phyloP scores from a whole-genome alignment of 2,329 filamentous ascomycete genomes.

The Exophiala oligosperma region DNA sequence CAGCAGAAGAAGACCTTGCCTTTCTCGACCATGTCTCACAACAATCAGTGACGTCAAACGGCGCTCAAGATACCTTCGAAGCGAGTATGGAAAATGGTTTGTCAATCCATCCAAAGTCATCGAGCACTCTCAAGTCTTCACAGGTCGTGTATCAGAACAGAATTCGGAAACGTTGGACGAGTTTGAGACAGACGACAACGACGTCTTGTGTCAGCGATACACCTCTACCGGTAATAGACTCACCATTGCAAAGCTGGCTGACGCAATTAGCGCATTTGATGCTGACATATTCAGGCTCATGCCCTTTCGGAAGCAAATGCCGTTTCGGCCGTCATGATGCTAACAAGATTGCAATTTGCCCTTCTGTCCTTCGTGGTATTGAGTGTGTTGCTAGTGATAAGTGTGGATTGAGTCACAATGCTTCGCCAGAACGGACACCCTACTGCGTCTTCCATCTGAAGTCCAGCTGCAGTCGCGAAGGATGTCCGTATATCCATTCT shows the following conservation, averaged over 20 bases:
- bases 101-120: not conserved
- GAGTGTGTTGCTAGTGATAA: slow-evolving; percentile 72
- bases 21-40: not conserved
- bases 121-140: slow-evolving; percentile 1
- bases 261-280: no score
- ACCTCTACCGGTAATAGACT: slow-evolving; percentile 11
- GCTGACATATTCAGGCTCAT: slow-evolving; percentile 66
- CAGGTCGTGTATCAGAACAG: not conserved
- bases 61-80: not conserved
- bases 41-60: not conserved
- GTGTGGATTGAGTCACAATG: slow-evolving; percentile 89
- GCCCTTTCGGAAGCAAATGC: slow-evolving; percentile 77
- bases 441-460: slow-evolving; percentile 87
- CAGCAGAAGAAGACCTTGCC: not conserved
- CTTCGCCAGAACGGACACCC: slow-evolving; percentile 79
- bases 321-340: slow-evolving; percentile 75
- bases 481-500: slow-evolving; percentile 85
- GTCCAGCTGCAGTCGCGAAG: slow-evolving; percentile 82
- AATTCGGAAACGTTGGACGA: not conserved
- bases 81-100: not conserved
- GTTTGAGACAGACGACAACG: not conserved
- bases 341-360: slow-evolving; percentile 85
- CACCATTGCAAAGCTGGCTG: not conserved
- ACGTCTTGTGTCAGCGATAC: slow-evolving; percentile 5
- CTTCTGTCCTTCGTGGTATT: slow-evolving; percentile 77